These are phyloP conservation scores for Triticum urartu DNA, from an alignment of 176 grass and related monocot species.

Conservation along the genomic window DNA sequence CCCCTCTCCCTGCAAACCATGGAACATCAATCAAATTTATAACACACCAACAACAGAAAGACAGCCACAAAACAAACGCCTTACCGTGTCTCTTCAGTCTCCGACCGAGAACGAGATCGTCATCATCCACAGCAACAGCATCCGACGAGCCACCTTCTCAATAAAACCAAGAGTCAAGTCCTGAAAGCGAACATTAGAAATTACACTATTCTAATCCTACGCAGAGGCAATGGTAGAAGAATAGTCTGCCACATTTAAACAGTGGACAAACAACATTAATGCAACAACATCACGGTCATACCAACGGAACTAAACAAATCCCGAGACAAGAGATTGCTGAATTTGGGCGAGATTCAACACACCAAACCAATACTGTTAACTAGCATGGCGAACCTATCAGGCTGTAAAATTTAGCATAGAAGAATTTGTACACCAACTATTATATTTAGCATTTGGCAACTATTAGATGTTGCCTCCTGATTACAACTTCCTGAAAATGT, in stretches of 20 bases:
- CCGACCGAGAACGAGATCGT: constrained; percentile 69
- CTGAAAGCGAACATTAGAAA: not conserved
- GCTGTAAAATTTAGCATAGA: no score
- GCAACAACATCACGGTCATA: not conserved
- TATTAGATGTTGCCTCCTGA: not conserved
- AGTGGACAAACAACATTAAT: not conserved
- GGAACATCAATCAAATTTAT: not conserved
- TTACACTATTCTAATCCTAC: no score
- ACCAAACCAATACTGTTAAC: no score
- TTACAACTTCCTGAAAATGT: not conserved
- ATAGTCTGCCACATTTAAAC: not conserved
- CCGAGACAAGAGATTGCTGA: not conserved
- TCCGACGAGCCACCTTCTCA: constrained; percentile 17
- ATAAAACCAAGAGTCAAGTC: not conserved
- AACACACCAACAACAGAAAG: not conserved
- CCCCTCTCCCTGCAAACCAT: constrained; percentile 43
- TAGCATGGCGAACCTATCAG: no score
- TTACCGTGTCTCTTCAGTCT: constrained; percentile 37
- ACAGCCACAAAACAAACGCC: not conserved
- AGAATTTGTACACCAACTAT: no score
- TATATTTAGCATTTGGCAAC: no score
- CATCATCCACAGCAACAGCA: constrained; percentile 44
- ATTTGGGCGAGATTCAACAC: not conserved
- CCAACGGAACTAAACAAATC: not conserved
- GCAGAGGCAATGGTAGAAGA: not conserved